phyloP scores from a whole-genome alignment of 441 rosid genomes.

The Populus trichocarpa region DNA sequence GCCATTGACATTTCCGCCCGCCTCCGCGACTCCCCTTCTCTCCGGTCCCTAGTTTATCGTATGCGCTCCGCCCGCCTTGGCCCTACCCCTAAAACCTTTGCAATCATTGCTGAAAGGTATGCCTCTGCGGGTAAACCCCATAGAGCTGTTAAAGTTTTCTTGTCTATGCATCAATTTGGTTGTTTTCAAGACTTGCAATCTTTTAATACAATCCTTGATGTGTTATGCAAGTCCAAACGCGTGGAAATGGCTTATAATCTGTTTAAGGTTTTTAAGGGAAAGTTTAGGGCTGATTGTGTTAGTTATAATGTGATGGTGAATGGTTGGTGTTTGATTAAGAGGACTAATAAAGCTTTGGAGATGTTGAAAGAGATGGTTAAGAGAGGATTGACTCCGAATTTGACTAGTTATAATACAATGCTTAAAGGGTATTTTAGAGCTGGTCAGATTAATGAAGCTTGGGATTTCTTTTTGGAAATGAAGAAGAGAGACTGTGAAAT shows the following conservation, averaged over 20 bases:
- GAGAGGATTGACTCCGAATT: constrained; percentile 57
- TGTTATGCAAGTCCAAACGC: constrained; percentile 62
- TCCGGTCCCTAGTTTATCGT: constrained; percentile 52
- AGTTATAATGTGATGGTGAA: constrained; percentile 74
- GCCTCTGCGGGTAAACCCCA: constrained; percentile 70
- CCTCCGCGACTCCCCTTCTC: constrained; percentile 51
- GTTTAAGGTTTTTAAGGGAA: constrained; percentile 56
- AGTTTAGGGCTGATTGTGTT: constrained; percentile 65
- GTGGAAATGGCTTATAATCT: constrained; percentile 76
- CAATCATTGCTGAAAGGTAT: constrained; percentile 76
- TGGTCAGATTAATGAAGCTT: constrained; percentile 72
- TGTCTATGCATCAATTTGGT: constrained; percentile 81
- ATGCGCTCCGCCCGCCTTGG: constrained; percentile 73
- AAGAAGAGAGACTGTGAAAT: constrained; percentile 69
- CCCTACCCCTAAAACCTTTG: constrained; percentile 62
- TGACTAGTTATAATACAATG: constrained; percentile 66
- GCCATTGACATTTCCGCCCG: constrained; percentile 87
- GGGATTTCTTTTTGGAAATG: constrained; percentile 88
- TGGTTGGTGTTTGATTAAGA: constrained; percentile 91
- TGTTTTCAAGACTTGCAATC: constrained; percentile 65
- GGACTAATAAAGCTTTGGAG: constrained; percentile 70
- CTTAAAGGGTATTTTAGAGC: constrained; percentile 79
- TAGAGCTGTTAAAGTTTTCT: constrained; percentile 61
- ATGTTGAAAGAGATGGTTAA: constrained; percentile 79
- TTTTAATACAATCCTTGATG: constrained; percentile 80